Base-by-base conservation (phyloP, 2,329 filamentous ascomycete genomes). In the Berkeleyomyces basicola region DNA sequence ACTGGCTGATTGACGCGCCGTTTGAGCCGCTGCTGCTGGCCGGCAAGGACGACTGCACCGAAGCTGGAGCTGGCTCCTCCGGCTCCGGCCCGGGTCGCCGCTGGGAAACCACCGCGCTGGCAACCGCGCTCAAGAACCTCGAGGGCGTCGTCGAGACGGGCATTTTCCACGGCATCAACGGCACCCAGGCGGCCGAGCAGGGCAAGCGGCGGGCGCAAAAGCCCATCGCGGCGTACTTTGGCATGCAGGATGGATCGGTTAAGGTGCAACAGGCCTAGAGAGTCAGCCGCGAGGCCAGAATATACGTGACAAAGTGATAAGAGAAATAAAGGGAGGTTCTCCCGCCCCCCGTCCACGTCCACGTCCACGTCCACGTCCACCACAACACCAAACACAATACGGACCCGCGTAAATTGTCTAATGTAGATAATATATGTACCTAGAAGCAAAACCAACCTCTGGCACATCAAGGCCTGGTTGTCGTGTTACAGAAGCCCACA, bases 221-320 rank as follows among this genome's bases (percentile, higher is more conserved):
- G 75, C 93, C 93, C 0, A 81, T 96, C 10, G 90, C 90, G 37
- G 91, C 90, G 33, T 99, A 97, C 76, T 99, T 97, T 74, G 93
- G 93, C 43, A 88, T 93, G 83, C 82, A 86, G 53, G 87, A 89
- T 70, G 88, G 88, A 3, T 78, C 53, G 31, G 59, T 64, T 39
- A 62, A 57, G 46, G 42, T 62, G 3, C 63, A 62, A 33, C 55
- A 33, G 11, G 60, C 58, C 14, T 63, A 57, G 43, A 53, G 39
- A 10, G 57, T 33, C 58, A 31, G 37, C 1, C 44, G 43, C 9
- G 53, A 14, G 11, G n/a, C 31, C 46, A 47, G 33, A 55, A 55
- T 42, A 53, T 11, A 53, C 40, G 9, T 39, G 37, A 55, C 33
- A 40, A 53, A 33, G 4, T 5, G 58, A n/a, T 5, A 23, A 23